These are phyloP conservation scores for Neodidymelliopsis sp. DNA, from an alignment of 2,329 filamentous ascomycete species.

Conservation along the genomic window DNA sequence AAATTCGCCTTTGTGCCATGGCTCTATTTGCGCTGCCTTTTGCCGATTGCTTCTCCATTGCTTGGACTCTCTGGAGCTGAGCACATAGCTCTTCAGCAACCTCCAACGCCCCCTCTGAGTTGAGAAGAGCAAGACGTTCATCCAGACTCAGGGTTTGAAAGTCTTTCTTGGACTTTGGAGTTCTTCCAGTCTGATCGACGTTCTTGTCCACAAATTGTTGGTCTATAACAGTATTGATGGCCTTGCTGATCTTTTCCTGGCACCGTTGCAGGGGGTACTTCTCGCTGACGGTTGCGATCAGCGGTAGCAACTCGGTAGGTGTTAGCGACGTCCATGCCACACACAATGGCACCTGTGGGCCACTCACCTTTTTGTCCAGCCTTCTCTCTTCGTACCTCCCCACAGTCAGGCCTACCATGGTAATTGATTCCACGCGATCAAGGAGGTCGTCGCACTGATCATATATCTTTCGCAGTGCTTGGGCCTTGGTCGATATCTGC, in stretches of 20 bases:
- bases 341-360: too few species aligned
- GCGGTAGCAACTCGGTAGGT: not conserved
- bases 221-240: constrained; percentile 5
- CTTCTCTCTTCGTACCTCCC: not conserved
- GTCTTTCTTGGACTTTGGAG: not conserved
- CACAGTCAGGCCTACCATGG: not conserved
- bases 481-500: constrained; percentile 9
- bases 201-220: constrained; percentile 14
- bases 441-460: not conserved
- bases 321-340: too few species aligned
- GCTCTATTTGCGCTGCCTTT: constrained; percentile 14
- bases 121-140: constrained; percentile 17
- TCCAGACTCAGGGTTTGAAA: not conserved
- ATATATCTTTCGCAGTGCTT: constrained; percentile 1
- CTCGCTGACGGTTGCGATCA: not conserved
- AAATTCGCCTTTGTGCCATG: constrained; percentile 26
- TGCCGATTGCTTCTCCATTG: constrained; percentile 14
- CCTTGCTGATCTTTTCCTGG: not conserved
- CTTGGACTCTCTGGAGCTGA: constrained; percentile 15
- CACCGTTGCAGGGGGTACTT: not conserved
- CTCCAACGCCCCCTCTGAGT: constrained; percentile 11
- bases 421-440: not conserved
- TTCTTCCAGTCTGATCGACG: not conserved
- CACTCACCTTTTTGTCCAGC: not conserved
- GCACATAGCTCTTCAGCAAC: constrained; percentile 11